These are phyloP conservation scores for Cubamyces sp. DNA, from an alignment of 768 basidiomycete genomes.

Conservation along the genomic window DNA sequence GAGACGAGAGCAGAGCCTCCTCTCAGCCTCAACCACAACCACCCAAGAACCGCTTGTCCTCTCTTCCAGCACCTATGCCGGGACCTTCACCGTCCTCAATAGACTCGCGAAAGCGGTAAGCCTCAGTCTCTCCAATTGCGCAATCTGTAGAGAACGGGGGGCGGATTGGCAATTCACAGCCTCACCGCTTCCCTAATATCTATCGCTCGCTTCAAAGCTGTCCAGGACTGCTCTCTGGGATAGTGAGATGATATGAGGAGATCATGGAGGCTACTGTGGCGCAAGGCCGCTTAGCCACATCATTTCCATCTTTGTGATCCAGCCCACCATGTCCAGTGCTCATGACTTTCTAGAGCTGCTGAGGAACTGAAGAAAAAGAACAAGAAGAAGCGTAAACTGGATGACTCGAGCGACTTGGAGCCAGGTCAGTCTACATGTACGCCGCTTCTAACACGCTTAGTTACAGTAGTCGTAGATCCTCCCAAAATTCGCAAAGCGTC, in stretches of 20 bases:
- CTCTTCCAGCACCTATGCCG: slow-evolving; percentile 49
- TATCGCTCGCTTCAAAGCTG: too few relatives aligned
- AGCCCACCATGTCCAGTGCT: background rate
- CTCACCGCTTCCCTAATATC: too few relatives aligned
- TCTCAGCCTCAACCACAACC: slow-evolving; percentile 38
- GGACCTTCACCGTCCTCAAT: slow-evolving; percentile 54
- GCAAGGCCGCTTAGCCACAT: too few relatives aligned
- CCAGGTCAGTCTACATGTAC: slow-evolving; percentile 43
- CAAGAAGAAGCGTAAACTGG: slow-evolving; percentile 87
- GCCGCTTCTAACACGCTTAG: slow-evolving; percentile 12
- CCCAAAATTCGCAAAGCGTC: slow-evolving; percentile 58
- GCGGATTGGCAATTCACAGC: too few relatives aligned
- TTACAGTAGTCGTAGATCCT: slow-evolving; percentile 43
- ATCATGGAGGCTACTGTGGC: too few relatives aligned
- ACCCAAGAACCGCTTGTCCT: slow-evolving; percentile 51
- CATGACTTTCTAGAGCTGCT: slow-evolving; percentile 31
- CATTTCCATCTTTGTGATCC: background rate
- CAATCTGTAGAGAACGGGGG: too few relatives aligned
- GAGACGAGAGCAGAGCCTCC: slow-evolving; percentile 50
- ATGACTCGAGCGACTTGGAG: slow-evolving; percentile 73
- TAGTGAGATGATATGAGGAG: too few relatives aligned
- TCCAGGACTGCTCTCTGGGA: too few relatives aligned
- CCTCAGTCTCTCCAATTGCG: slow-evolving; percentile 12
- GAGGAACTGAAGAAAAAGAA: slow-evolving; percentile 67
- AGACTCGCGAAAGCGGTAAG: slow-evolving; percentile 68